Conservation (phyloP, 164 flowering plant species). For the Vitis cinerea region DNA sequence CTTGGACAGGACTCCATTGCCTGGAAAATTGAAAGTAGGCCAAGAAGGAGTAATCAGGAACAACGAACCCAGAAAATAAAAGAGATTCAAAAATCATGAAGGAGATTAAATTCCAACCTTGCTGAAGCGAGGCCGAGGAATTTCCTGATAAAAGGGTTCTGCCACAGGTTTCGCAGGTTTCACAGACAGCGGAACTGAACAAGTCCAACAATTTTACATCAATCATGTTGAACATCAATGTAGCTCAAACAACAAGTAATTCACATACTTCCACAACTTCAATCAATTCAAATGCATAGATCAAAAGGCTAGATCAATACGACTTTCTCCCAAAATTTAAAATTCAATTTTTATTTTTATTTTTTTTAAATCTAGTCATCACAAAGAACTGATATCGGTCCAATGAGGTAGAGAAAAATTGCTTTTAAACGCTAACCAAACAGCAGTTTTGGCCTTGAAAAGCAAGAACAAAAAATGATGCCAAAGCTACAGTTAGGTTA, state of each 20-base stretch:
- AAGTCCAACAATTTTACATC: conserved; percentile 6
- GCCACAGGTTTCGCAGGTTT: conserved; percentile 55
- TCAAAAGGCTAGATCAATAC: too few relatives aligned
- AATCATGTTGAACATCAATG: neutral
- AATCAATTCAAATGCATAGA: too few relatives aligned
- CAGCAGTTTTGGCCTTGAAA: too few relatives aligned
- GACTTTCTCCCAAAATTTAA: too few relatives aligned
- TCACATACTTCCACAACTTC: neutral
- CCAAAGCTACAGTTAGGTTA: too few relatives aligned
- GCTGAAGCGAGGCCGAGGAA: conserved; percentile 36
- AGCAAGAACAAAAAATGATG: too few relatives aligned
- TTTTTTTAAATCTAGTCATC: too few relatives aligned
- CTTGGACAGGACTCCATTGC: conserved; percentile 89
- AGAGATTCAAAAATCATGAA: neutral
- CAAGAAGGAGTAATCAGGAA: neutral
- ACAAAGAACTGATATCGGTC: too few relatives aligned
- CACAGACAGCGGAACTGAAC: conserved; percentile 63
- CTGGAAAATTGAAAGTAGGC: conserved; percentile 27
- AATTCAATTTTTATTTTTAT: too few relatives aligned
- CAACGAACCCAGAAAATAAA: neutral
- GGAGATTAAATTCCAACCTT: conserved; percentile 39
- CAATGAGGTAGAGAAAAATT: too few relatives aligned
- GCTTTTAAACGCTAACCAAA: too few relatives aligned
- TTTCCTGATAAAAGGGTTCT: conserved; percentile 65
- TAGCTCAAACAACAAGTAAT: neutral